phyloP scores from a whole-genome alignment of 2,329 filamentous ascomycete species.

The Pseudogymnoascus pannorum region DNA sequence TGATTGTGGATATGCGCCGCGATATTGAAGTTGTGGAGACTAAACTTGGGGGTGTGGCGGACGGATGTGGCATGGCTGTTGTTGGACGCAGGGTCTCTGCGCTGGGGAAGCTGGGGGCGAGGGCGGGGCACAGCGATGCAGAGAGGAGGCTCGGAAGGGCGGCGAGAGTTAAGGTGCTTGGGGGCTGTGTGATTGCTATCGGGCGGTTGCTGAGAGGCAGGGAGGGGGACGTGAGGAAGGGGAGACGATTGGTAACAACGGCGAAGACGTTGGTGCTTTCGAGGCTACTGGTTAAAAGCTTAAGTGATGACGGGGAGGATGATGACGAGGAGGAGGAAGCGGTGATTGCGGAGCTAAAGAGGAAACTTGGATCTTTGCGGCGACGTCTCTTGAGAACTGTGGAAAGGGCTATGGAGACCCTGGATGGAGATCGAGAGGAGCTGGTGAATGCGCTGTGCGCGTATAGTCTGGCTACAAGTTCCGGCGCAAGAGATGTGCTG shows the following conservation, averaged over 20 bases:
- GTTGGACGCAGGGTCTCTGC: conserved; percentile 60
- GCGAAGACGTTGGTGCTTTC: conserved; percentile 71
- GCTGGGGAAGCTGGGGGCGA: conserved; percentile 40
- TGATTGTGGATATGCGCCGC: conserved; percentile 81
- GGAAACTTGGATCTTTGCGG: conserved; percentile 54
- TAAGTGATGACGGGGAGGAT: conserved; percentile 46
- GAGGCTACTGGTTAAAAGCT: conserved; percentile 65
- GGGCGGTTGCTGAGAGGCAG: conserved; percentile 39
- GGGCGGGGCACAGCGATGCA: conserved; percentile 20
- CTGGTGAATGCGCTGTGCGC: conserved; percentile 72
- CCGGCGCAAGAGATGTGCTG: conserved; percentile 70
- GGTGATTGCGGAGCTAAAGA: conserved; percentile 52
- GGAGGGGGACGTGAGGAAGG: conserved; percentile 15
- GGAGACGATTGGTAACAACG: conserved; percentile 43
- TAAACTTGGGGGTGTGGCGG: conserved; percentile 64
- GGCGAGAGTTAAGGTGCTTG: conserved; percentile 44
- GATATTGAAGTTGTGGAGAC: conserved; percentile 70
- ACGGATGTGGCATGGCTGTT: conserved; percentile 65
- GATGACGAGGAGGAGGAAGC: conserved; percentile 26
- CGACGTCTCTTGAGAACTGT: conserved; percentile 59
- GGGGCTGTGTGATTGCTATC: conserved; percentile 43
- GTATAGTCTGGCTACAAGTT: conserved; percentile 74
- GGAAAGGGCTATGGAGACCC: conserved; percentile 59
- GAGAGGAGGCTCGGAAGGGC: conserved; percentile 17
- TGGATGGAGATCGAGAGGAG: conserved; percentile 40